Evolutionary conservation across 495 filamentous ascomycete species (phyloP).

Genomic region (Penicillium canariense): DNA sequence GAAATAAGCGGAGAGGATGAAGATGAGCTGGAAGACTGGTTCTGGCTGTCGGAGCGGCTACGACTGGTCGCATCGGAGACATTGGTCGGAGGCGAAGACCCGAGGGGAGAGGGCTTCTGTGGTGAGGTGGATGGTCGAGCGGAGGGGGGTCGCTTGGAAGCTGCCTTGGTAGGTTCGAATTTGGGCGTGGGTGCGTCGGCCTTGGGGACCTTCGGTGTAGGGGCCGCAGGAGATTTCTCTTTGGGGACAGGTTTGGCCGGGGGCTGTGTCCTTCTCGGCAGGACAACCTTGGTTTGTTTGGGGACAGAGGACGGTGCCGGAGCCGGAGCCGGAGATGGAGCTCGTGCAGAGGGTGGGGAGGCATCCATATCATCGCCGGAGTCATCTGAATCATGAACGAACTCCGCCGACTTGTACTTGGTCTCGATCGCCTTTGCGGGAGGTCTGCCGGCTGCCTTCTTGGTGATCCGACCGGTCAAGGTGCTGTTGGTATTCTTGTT

Average conservation of each 20-base stretch:
- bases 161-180: conserved; percentile 26
- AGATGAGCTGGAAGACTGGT: conserved; percentile 44
- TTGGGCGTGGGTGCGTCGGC: conserved; percentile 20
- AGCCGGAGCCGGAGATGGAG: conserved; percentile 16
- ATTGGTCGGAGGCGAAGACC: conserved; percentile 73
- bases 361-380: conserved; percentile 56
- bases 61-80: conserved; percentile 59
- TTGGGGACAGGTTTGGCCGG: conserved; percentile 16
- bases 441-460: conserved; percentile 51
- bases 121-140: conserved; percentile 51
- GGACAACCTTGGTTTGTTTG: conserved; percentile 13
- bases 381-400: conserved; percentile 73
- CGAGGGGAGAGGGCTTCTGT: conserved; percentile 70
- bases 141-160: conserved; percentile 39
- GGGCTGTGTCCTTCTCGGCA: conserved; percentile 11
- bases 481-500: conserved; percentile 50
- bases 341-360: conserved; percentile 18
- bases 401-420: conserved; percentile 70
- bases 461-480: conserved; percentile 50
- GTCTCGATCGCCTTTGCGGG: conserved; percentile 32
- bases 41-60: conserved; percentile 42
- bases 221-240: conserved; percentile 8
- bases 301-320: conserved; percentile 19
- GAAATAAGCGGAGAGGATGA: conserved; percentile 44
- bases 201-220: conserved; percentile 24